phyloP scores from a whole-genome alignment of 169 alveolate genomes.

The Amoebophrya sp. region DNA sequence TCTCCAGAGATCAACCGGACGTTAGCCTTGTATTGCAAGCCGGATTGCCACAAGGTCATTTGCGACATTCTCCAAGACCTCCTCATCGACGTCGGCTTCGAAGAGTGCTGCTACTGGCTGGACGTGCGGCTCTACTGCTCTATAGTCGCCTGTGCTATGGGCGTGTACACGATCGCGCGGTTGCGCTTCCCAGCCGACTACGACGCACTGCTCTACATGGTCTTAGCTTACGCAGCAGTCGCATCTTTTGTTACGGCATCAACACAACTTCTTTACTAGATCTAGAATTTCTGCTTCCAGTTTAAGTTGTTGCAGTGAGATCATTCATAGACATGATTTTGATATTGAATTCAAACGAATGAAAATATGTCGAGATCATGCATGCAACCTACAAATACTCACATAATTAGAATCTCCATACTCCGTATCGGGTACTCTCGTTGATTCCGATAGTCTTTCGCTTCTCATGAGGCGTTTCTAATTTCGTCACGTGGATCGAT shows the following conservation, averaged over 20 bases:
- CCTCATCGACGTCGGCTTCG: not conserved
- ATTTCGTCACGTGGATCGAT: conserved; percentile 3
- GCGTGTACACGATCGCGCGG: not conserved
- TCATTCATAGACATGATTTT: too few relatives aligned
- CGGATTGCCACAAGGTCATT: conserved; percentile 1
- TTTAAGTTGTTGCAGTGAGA: too few relatives aligned
- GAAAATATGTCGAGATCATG: too few relatives aligned
- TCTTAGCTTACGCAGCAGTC: not conserved
- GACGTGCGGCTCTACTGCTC: not conserved
- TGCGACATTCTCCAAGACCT: not conserved
- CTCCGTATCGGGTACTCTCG: too few relatives aligned
- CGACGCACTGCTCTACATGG: not conserved
- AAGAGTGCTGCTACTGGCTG: conserved; percentile 2
- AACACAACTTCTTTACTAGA: too few relatives aligned
- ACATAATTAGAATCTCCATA: too few relatives aligned
- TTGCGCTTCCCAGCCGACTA: not conserved
- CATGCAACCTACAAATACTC: too few relatives aligned
- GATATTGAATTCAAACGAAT: too few relatives aligned
- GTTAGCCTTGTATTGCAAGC: not conserved
- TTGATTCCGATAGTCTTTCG: too few relatives aligned
- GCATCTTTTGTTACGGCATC: not conserved
- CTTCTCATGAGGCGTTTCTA: too few relatives aligned
- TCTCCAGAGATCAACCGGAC: not conserved
- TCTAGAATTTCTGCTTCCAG: too few relatives aligned
- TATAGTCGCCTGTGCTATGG: not conserved